These are phyloP conservation scores for Alloascoidea africana DNA, from an alignment of 805 yeast genomes.

Conservation along the genomic window DNA sequence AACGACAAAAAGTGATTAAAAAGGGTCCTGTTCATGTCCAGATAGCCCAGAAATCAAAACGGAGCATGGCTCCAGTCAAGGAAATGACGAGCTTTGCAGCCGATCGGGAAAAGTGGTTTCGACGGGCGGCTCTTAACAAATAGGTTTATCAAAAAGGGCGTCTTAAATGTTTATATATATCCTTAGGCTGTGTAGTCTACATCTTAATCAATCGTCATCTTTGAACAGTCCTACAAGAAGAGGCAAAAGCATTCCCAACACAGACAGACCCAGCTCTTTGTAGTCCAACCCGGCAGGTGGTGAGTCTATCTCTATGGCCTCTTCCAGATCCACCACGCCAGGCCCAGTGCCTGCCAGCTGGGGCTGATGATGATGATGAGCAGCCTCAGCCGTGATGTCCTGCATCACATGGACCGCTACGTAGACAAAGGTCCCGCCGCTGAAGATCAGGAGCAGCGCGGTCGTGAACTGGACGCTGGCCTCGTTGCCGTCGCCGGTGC, in stretches of 20 bases:
- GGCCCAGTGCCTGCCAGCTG: neutral
- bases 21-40: conserved; percentile 15
- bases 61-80: conserved; percentile 14
- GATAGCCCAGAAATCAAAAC: conserved; percentile 9
- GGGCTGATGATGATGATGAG: conserved; percentile 6
- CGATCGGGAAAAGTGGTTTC: neutral
- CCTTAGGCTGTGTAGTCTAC: neutral
- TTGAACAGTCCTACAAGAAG: neutral
- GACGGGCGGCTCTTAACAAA: neutral
- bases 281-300: neutral
- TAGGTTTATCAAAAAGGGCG: neutral
- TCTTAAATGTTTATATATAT: neutral
- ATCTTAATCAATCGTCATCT: neutral
- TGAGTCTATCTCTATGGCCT: conserved; percentile 1
- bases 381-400: conserved; percentile 13
- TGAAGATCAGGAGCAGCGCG: conserved; percentile 42
- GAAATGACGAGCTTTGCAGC: conserved; percentile 4
- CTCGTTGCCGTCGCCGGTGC: conserved; percentile 7
- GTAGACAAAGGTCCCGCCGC: conserved; percentile 61
- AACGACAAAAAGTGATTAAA: conserved; percentile 5
- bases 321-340: too few relatives aligned
- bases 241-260: neutral
- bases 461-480: conserved; percentile 22
- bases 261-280: conserved; percentile 1
- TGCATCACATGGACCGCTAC: conserved; percentile 53